phyloP scores from a whole-genome alignment of 2,329 filamentous ascomycete genomes.

The Dendryphion nanum region DNA sequence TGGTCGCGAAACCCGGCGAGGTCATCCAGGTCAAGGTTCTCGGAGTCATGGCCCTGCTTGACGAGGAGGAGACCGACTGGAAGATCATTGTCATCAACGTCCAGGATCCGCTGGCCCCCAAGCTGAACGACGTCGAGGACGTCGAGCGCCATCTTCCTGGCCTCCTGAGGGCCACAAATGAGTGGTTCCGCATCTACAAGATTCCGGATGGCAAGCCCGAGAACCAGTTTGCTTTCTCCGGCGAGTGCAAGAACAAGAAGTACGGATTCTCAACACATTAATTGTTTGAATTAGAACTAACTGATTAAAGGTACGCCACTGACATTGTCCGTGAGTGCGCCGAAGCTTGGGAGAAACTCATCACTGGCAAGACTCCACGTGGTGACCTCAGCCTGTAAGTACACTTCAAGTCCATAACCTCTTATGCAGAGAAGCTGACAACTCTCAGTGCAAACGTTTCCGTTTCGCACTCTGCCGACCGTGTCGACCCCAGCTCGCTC shows the following conservation, averaged over 20 bases:
- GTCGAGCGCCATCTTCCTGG: slow-evolving; percentile 97
- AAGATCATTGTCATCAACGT: slow-evolving; percentile 99
- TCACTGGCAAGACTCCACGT: slow-evolving; percentile 80
- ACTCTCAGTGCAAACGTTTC: slow-evolving; percentile 73
- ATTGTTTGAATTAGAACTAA: not conserved
- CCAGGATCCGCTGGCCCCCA: slow-evolving; percentile 92
- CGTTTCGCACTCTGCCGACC: slow-evolving; percentile 70
- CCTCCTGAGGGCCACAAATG: slow-evolving; percentile 94
- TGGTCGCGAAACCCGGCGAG: slow-evolving; percentile 93
- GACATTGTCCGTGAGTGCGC: slow-evolving; percentile 94
- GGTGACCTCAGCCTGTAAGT: slow-evolving; percentile 76
- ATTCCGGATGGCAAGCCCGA: slow-evolving; percentile 99
- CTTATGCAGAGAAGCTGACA: not conserved
- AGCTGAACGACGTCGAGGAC: slow-evolving; percentile 98
- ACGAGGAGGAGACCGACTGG: slow-evolving; percentile 99
- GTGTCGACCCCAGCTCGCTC: slow-evolving; percentile 67
- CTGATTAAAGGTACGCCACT: slow-evolving; percentile 71
- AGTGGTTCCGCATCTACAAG: slow-evolving; percentile 99
- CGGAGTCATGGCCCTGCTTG: slow-evolving; percentile 97
- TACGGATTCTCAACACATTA: slow-evolving; percentile 40
- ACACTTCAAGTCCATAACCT: not conserved
- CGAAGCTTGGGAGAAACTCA: slow-evolving; percentile 95
- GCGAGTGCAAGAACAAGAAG: slow-evolving; percentile 99
- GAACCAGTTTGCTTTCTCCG: slow-evolving; percentile 99
- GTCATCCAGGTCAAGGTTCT: slow-evolving; percentile 99